Conservation (phyloP, 805 yeast genomes). For the Schwanniomyces yamadae region DNA sequence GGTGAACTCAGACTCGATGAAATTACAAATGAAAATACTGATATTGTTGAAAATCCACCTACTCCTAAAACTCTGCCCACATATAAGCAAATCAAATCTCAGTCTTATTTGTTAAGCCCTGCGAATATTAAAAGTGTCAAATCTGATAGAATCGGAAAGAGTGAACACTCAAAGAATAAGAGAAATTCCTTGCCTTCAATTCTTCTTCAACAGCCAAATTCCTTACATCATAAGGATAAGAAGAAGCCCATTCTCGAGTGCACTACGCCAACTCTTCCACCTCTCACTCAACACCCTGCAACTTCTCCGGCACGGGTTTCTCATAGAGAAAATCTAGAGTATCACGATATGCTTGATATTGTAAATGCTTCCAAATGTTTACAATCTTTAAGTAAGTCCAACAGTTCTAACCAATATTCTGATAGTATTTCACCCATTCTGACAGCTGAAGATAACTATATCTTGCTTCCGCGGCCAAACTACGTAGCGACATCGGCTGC, state of each 20-base stretch:
- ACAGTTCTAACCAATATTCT: neutral
- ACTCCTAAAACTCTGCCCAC: slow-evolving; percentile 33
- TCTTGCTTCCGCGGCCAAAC: slow-evolving; percentile 1
- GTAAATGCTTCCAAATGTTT: slow-evolving; percentile 38
- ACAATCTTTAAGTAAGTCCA: slow-evolving; percentile 22
- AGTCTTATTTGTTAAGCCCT: too few species aligned
- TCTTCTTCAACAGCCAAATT: too few species aligned
- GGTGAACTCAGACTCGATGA: slow-evolving; percentile 56
- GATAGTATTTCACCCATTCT: slow-evolving; percentile 11
- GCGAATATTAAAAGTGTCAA: too few species aligned
- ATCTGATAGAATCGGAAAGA: neutral
- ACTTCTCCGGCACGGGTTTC: neutral
- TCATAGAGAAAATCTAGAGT: slow-evolving; percentile 4
- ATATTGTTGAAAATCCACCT: slow-evolving; percentile 12
- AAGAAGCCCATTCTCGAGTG: too few species aligned
- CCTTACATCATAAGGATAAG: too few species aligned
- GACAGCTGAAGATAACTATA: neutral
- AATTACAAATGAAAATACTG: slow-evolving; percentile 5
- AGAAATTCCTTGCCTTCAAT: too few species aligned
- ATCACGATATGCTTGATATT: slow-evolving; percentile 26
- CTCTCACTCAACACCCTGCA: too few species aligned
- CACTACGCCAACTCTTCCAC: too few species aligned
- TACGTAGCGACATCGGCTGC: slow-evolving; percentile 7
- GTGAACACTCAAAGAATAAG: neutral
- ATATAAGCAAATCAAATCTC: slow-evolving; percentile 33